Evolutionary conservation across 163 green algal genomes (phyloP), one percentile per base, ranked within the genome.

Genomic region (Scenedesmus sp.): DNA sequence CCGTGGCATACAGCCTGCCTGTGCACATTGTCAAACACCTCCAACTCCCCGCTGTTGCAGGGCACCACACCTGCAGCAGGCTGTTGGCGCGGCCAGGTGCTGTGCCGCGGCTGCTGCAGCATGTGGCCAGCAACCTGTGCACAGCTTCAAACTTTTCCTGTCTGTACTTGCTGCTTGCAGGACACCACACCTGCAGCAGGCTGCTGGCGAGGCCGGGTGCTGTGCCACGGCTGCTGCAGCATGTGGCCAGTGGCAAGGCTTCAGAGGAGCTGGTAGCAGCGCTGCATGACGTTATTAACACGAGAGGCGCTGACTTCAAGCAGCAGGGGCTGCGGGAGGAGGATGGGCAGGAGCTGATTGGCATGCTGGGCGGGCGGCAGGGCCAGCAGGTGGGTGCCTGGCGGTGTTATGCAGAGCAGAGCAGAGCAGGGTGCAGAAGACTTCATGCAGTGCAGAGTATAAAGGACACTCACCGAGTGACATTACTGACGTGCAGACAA

Each of bases 81-180:
- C 70, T 97, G 81, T 89, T 97, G 79, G 87, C 86, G 1, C 91
- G 91, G 55, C 93, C 95, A 0, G 95, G 95, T 0, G 95, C 93
- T 1, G 87, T 95, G 20, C 94, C 96, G 3, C 83, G 87, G 57
- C 93, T 97, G 85, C 93, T 97, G 85, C 81, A 91, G 4, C 94
- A 96, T 46, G 34, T 46, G 34, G 34, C 34, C 34, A 46, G 34
- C 34, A 46, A 46, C 34, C 34, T 46, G 34, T 46, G 34, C 34
- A 46, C 34, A 46, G 34, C 34, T 46, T 46, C 34, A 46, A 46
- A 46, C 34, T 46, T 46, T 46, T 46, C 34, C 34, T 46, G 34
- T 46, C 34, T 46, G 34, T 46, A 46, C 34, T 46, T 46, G 34
- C 34, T 46, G 34, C 34, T 46, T 79, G 70, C 70, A 87, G 23